These are phyloP conservation scores for Cutaneotrichosporon cyanovorans DNA, from an alignment of 1,284 basidiomycete species.

Conservation along the genomic window DNA sequence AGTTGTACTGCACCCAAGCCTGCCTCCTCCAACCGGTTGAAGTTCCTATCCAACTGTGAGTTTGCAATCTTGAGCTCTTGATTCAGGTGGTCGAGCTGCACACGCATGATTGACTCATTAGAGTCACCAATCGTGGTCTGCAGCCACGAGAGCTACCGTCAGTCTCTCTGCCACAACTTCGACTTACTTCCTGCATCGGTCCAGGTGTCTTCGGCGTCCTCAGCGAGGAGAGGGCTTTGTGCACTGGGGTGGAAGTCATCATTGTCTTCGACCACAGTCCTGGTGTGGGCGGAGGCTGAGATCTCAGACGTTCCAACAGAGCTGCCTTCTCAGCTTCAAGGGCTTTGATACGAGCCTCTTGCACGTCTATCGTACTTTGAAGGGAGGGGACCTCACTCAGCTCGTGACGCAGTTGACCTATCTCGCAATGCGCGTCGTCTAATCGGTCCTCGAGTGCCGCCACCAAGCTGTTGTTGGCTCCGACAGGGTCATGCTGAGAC, in stretches of 20 bases:
- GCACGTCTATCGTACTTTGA: slow-evolving; percentile 28
- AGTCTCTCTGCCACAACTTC: background rate
- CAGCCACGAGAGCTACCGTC: slow-evolving; percentile 38
- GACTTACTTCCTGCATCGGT: slow-evolving; percentile 36
- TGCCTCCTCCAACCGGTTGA: slow-evolving; percentile 45
- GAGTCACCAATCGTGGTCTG: slow-evolving; percentile 35
- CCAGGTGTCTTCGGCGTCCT: slow-evolving; percentile 41
- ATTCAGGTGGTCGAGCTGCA: slow-evolving; percentile 46
- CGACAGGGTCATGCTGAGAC: background rate
- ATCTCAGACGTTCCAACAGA: slow-evolving; percentile 21
- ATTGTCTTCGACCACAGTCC: slow-evolving; percentile 6
- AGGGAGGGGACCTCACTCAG: slow-evolving; percentile 46
- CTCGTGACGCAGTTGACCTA: slow-evolving; percentile 61
- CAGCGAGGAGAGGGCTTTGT: slow-evolving; percentile 31
- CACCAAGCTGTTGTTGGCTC: slow-evolving; percentile 14
- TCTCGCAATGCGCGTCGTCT: slow-evolving; percentile 70
- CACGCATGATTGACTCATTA: slow-evolving; percentile 40
- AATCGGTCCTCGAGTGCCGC: slow-evolving; percentile 61
- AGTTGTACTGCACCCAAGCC: slow-evolving; percentile 43
- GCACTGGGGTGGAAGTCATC: slow-evolving; percentile 24
- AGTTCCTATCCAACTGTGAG: slow-evolving; percentile 47
- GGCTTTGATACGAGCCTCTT: slow-evolving; percentile 34
- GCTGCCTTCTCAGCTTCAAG: slow-evolving; percentile 37
- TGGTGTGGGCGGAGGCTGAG: background rate
- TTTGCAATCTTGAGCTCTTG: slow-evolving; percentile 45